phyloP scores from a whole-genome alignment of 306 rosid species.

The Sicyos edulis region DNA sequence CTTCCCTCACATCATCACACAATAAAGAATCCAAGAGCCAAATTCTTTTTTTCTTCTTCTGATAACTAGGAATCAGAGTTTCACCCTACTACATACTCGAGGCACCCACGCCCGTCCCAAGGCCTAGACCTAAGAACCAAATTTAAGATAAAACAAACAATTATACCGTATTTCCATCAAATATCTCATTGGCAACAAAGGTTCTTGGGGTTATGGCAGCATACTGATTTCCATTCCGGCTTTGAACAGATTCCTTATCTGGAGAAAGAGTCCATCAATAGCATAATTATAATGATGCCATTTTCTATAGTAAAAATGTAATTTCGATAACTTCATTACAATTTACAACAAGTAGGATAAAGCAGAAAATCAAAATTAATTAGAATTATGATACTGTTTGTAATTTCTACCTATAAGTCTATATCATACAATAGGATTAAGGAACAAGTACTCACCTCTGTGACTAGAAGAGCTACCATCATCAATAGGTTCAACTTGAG shows the following conservation, averaged over 20 bases:
- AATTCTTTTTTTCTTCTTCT: no score
- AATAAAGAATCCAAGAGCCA: not conserved
- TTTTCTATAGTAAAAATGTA: not conserved
- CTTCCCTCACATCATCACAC: not conserved
- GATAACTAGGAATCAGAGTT: no score
- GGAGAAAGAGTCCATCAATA: slow-evolving; percentile 18
- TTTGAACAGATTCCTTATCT: slow-evolving; percentile 47
- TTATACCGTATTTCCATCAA: slow-evolving; percentile 70
- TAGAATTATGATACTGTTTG: not conserved
- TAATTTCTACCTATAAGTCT: not conserved
- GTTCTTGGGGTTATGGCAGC: slow-evolving; percentile 42
- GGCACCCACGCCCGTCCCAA: no score
- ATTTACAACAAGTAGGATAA: not conserved
- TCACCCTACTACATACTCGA: no score
- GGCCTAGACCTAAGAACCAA: not conserved
- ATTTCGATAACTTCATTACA: not conserved
- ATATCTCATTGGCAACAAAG: slow-evolving; percentile 48
- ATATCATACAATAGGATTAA: not conserved
- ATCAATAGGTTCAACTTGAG: slow-evolving; percentile 40
- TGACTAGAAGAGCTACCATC: slow-evolving; percentile 41
- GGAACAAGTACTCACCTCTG: slow-evolving; percentile 35
- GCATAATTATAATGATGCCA: not conserved
- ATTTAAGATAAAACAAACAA: slow-evolving; percentile 8
- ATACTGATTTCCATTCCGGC: slow-evolving; percentile 41
- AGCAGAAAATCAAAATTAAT: not conserved